Evolutionary conservation across 768 basidiomycete genomes (phyloP).

Genomic region (Kwoniella sp.): DNA sequence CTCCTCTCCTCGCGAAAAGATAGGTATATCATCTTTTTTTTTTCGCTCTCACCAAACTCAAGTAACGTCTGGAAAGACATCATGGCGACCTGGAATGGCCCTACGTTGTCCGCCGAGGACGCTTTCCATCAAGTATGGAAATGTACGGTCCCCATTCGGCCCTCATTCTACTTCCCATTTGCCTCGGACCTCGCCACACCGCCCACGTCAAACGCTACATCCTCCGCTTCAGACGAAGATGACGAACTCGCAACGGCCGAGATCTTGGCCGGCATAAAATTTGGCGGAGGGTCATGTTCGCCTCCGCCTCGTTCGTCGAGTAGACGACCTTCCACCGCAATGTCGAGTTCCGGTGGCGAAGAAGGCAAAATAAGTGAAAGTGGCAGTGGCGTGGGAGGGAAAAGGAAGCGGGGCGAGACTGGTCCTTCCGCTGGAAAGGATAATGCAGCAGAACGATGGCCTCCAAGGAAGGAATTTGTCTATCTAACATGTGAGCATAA

Average conservation of each 20-base stretch:
- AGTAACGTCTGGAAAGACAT: conserved; percentile 3
- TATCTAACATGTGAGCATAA: conserved; percentile 18
- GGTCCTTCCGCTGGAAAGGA: not conserved
- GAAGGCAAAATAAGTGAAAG: conserved; percentile 5
- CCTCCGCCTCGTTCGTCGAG: not conserved
- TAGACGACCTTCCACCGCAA: not conserved
- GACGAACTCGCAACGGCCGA: conserved; percentile 11
- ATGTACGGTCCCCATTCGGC: conserved; percentile 1
- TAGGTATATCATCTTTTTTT: too few relatives aligned
- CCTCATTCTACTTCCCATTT: conserved; percentile 5
- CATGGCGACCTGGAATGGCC: conserved; percentile 20
- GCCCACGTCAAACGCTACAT: not conserved
- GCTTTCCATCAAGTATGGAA: conserved; percentile 17
- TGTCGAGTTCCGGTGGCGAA: conserved; percentile 9
- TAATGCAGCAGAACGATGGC: conserved; percentile 10
- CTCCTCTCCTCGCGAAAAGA: not conserved
- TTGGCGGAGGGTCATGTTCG: not conserved
- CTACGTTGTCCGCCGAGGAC: conserved; percentile 12
- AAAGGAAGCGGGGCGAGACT: not conserved
- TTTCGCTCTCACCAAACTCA: too few relatives aligned
- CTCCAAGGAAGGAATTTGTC: conserved; percentile 15
- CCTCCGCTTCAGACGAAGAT: conserved; percentile 8
- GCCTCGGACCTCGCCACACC: not conserved
- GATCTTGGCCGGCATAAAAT: conserved; percentile 13
- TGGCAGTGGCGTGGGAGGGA: conserved; percentile 1